Evolutionary conservation across 805 yeast species (phyloP), one percentile per base, ranked within the genome.

Genomic region (Zygotorulaspora sp.): DNA sequence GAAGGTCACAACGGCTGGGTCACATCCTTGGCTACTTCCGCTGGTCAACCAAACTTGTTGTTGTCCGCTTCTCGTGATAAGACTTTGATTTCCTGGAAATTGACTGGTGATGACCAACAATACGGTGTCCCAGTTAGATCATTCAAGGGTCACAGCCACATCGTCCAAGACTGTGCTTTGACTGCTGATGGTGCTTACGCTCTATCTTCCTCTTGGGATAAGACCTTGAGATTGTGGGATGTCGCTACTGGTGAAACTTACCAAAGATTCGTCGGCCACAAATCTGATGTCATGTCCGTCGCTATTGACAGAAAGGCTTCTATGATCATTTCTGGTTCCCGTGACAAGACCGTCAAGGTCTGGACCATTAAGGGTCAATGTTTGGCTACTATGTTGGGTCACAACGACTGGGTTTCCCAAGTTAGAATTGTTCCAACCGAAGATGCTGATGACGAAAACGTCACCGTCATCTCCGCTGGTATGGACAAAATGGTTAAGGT

Each of bases 291-390:
- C 57, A 75, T 89, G 74, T 89, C 97, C 50, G 97, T 90, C 63
- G 85, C 97, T 58, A 85, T 92, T 70, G 83, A 97, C 64, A 79
- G 84, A 69, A 85, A 86, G 82, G 89, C 90, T 72, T 85, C 96
- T 78, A 94, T 87, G 75, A 87, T 92, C 65, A 96, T 89, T 54
- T 89, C 97, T 70, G 95, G 96, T 72, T 89, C 97, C 59, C 89
- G 98, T 75, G 98, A 92, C 74, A 86, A 86, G 81, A 85, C 97
- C 71, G 88, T 92, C 71, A 89, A 87, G 80, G 87, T 92, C 75
- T 92, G 99, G 99, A 90, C 92, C 83, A 85, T 94, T 74, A 75
- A 87, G 66, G 99, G 97, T 77, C 84, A 84, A 69, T 88, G 96
- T 79, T 80, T 84, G 78, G 81, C 83, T 74, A 86, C 96, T 64